phyloP scores from a whole-genome alignment of 2,329 filamentous ascomycete species.

The Hymenoscyphus albidus region DNA sequence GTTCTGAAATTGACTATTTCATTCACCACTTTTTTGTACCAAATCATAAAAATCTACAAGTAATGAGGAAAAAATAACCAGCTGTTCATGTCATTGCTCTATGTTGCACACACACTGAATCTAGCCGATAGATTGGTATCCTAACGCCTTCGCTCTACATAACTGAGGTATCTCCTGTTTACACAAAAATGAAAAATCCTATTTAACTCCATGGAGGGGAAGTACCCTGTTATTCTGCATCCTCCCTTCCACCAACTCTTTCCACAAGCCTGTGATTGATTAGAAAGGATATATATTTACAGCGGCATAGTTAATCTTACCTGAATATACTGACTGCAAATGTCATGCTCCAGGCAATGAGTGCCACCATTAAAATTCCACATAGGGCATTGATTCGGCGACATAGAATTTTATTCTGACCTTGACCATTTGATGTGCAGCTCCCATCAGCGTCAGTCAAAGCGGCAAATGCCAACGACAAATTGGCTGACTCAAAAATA shows the following conservation, averaged over 20 bases:
- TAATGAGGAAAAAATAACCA: neutral
- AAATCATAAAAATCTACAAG: neutral
- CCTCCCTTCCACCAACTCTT: slow-evolving; percentile 53
- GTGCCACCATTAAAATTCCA: slow-evolving; percentile 72
- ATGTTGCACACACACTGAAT: slow-evolving; percentile 1
- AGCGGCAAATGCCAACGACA: slow-evolving; percentile 83
- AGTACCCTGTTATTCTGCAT: slow-evolving; percentile 32
- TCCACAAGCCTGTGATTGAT: slow-evolving; percentile 48
- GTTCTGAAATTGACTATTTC: neutral
- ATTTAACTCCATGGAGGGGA: neutral
- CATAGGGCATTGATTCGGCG: slow-evolving; percentile 66
- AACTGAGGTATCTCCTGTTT: neutral
- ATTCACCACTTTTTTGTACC: neutral
- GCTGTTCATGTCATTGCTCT: neutral
- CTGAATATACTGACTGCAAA: slow-evolving; percentile 83
- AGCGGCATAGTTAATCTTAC: slow-evolving; percentile 36
- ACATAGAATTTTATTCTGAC: slow-evolving; percentile 49
- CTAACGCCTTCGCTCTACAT: slow-evolving; percentile 6
- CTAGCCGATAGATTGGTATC: neutral
- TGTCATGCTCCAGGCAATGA: slow-evolving; percentile 86
- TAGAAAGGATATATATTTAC: slow-evolving; percentile 18
- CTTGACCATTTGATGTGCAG: slow-evolving; percentile 45
- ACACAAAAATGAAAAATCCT: neutral
- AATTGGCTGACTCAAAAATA: slow-evolving; percentile 92
- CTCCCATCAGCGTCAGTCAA: slow-evolving; percentile 60